Evolutionary conservation across 148 eudicot genomes (phyloP).

Genomic region (Arctostaphylos glauca): DNA sequence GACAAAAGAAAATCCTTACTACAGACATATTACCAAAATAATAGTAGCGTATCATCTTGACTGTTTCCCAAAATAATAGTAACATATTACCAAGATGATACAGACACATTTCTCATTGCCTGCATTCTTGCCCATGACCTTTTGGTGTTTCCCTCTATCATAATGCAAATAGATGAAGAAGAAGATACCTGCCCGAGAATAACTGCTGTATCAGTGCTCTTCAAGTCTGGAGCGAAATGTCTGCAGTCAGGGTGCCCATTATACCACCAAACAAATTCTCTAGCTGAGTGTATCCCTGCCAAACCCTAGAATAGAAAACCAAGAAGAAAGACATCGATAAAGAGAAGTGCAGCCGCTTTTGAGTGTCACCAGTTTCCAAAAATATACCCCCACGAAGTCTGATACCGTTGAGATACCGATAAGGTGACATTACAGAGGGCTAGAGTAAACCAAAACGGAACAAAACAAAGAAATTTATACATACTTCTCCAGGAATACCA

Average conservation of each 20-base stretch:
- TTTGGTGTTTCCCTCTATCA: not conserved
- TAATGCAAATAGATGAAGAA: not conserved
- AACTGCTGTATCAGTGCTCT: constrained; percentile 81
- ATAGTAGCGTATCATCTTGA: not conserved
- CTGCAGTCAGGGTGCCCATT: constrained; percentile 93
- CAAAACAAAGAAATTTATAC: constrained; percentile 5
- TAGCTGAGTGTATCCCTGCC: constrained; percentile 74
- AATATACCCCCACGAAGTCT: not conserved
- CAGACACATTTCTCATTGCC: not conserved
- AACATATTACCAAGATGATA: too few relatives aligned
- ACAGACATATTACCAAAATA: not conserved
- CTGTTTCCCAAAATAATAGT: not conserved
- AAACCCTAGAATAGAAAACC: constrained; percentile 42
- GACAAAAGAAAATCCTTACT: not conserved
- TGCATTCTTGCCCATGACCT: not conserved
- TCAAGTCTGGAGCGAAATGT: constrained; percentile 67
- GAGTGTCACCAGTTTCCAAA: not conserved
- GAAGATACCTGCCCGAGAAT: constrained; percentile 87
- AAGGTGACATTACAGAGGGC: not conserved
- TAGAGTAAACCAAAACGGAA: not conserved
- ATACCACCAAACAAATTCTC: constrained; percentile 99
- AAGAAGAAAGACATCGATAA: not conserved
- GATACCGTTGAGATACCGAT: not conserved
- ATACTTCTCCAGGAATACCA: constrained; percentile 89
- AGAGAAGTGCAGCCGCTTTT: not conserved